Base-by-base conservation (phyloP, 106 monocot genomes). In the Allium fistulosum region DNA sequence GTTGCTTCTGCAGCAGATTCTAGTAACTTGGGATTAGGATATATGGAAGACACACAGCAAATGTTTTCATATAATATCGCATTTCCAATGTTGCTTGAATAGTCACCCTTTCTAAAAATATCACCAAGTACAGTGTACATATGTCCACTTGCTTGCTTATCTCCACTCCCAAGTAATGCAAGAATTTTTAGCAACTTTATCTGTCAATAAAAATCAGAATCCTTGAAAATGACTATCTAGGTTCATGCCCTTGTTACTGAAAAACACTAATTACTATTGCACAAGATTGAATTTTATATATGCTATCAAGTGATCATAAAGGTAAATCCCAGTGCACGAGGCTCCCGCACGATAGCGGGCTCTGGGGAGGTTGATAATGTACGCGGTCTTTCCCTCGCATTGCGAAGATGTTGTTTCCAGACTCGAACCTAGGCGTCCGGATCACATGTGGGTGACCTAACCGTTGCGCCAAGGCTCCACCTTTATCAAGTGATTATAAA, bases 11-110 rank as follows among this genome's bases (percentile, higher is more conserved):
- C 88, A 69, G 99, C 99, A 73, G 85, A 82, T 59, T 85, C 85
- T 62, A 93, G 57, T 78, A 85, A 57, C 64, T 90, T 99, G 9
- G 87, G 61, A 65, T 93, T 93, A 8, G 93, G 93, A 78, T 79
- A 79, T 46, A 99, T 93, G 58, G 93, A 93, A 77, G 99, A 90
- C 63, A 90, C 87, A 85, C 99, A 99, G 68, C 99, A 93, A 58
- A 99, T 90, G 75, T 81, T 85, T 81, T 99, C 85, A 84, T 90
- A 99, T 10, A 99, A 46, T 72, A 99, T 74, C 62, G 99, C 99
- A 80, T 99, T 99, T 59, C 93, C 99, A 70, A 99, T 99, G 67
- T 99, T 99, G 87, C 81, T 93, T 69, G 99, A 72, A 57, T 79
- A 50, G 66, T 99, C 99, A 67, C 69, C 72, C 79, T 87, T 99